These are phyloP conservation scores for Tagetes erecta DNA, from an alignment of 129 eudicot species.

Conservation along the genomic window DNA sequence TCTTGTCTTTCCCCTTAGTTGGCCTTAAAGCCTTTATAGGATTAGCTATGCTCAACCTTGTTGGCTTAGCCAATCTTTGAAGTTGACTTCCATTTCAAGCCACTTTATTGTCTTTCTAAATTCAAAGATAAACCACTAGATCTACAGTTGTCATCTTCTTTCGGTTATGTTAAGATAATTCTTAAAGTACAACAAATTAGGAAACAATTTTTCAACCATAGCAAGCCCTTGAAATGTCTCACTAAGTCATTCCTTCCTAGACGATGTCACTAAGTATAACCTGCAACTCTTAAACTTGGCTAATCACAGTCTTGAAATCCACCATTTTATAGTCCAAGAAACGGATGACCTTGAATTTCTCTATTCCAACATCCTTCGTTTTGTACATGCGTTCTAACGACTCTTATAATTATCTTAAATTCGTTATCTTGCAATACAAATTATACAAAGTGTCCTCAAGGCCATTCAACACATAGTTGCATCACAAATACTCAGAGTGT, in stretches of 20 bases:
- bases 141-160: neutral
- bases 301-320: neutral
- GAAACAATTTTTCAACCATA: neutral
- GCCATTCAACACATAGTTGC: neutral
- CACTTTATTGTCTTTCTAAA: neutral
- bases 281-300: neutral
- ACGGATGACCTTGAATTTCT: neutral
- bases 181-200: neutral
- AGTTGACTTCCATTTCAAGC: neutral
- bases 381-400: neutral
- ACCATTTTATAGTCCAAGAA: neutral
- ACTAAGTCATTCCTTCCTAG: too few species aligned
- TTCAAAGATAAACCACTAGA: neutral
- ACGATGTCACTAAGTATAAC: neutral
- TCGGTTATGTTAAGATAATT: neutral
- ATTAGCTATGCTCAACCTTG: neutral
- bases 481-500: neutral
- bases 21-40: neutral
- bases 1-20: neutral
- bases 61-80: too few species aligned
- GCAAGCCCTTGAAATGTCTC: neutral
- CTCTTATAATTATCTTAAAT: neutral
- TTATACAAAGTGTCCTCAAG: neutral
- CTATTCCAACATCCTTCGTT: neutral
- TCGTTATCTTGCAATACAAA: conserved; percentile 1